Conservation (phyloP, 192 early-diverging fungal genomes). For the Dimargaris cristalligena region DNA sequence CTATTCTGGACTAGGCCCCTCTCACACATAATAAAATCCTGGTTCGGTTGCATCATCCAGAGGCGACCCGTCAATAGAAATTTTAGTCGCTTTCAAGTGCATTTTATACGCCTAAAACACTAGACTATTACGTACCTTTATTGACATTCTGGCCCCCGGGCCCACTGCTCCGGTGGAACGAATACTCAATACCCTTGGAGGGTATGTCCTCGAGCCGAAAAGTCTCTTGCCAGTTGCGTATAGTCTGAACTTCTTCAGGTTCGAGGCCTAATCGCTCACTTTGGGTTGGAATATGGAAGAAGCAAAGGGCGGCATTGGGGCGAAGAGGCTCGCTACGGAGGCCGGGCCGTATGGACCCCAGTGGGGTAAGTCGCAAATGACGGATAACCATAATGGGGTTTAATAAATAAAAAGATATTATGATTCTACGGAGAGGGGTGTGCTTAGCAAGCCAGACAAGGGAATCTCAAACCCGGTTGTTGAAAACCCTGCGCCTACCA, state of each 20-base stretch:
- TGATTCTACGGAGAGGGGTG: too few relatives aligned
- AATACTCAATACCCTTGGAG: constrained; percentile 24
- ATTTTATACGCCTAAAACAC: background rate
- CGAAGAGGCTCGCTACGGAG: background rate
- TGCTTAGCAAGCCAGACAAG: too few relatives aligned
- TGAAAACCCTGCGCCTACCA: too few relatives aligned
- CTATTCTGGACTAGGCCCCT: background rate
- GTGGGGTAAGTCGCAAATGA: background rate
- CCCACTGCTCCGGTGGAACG: constrained; percentile 58
- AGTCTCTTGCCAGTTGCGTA: background rate
- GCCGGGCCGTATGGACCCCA: background rate
- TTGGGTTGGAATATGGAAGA: background rate
- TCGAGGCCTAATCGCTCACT: background rate
- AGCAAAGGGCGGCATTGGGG: too few relatives aligned
- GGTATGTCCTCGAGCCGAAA: background rate
- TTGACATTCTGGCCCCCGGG: constrained; percentile 91
- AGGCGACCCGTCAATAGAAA: background rate
- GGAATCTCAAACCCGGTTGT: too few relatives aligned
- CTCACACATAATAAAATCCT: background rate
- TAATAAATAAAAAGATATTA: too few relatives aligned
- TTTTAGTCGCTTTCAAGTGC: background rate
- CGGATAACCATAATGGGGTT: too few relatives aligned
- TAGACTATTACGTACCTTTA: constrained; percentile 46
- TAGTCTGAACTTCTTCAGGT: background rate
- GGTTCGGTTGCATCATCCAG: background rate